Conservation (phyloP, 2,329 filamentous ascomycete species). For the Aaosphaeria arxii region DNA sequence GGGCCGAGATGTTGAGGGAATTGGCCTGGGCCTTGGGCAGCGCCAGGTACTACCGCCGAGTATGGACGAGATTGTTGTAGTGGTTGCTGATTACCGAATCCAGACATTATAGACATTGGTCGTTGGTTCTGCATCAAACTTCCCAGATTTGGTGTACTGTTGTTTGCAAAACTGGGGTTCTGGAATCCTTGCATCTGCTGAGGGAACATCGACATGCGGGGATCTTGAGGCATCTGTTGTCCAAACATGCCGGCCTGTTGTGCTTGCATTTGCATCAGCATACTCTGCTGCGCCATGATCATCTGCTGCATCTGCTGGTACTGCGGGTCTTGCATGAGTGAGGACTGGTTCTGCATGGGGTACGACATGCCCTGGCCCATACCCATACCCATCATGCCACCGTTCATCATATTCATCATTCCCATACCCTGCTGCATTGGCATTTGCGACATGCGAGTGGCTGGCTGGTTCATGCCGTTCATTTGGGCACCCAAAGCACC, state of each 20-base stretch:
- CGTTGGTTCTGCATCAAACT: conserved; percentile 32
- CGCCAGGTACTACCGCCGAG: conserved; percentile 24
- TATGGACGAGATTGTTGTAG: conserved; percentile 21
- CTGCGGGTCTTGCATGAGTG: conserved; percentile 71
- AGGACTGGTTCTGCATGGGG: conserved; percentile 40
- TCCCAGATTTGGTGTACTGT: conserved; percentile 24
- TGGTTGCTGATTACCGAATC: conserved; percentile 50
- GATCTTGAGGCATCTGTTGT: conserved; percentile 24
- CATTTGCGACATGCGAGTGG: conserved; percentile 26
- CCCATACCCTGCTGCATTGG: conserved; percentile 18
- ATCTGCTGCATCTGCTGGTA: conserved; percentile 96
- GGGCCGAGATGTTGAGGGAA: conserved; percentile 20
- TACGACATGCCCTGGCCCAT: conserved; percentile 23
- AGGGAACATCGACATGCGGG: conserved; percentile 26
- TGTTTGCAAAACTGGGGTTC: conserved; percentile 14
- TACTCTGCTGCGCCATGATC: conserved; percentile 46
- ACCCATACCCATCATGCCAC: conserved; percentile 23
- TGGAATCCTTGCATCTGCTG: conserved; percentile 22
- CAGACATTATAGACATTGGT: conserved; percentile 47
- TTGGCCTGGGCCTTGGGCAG: conserved; percentile 34
- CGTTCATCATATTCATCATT: conserved; percentile 17
- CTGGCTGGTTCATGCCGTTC: conserved; percentile 20
- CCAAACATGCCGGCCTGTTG: conserved; percentile 51
- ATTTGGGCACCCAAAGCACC: conserved; percentile 32
- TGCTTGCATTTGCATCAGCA: conserved; percentile 44